Conservation (phyloP, 345 rosid genomes). For the Hibiscus mutabilis region DNA sequence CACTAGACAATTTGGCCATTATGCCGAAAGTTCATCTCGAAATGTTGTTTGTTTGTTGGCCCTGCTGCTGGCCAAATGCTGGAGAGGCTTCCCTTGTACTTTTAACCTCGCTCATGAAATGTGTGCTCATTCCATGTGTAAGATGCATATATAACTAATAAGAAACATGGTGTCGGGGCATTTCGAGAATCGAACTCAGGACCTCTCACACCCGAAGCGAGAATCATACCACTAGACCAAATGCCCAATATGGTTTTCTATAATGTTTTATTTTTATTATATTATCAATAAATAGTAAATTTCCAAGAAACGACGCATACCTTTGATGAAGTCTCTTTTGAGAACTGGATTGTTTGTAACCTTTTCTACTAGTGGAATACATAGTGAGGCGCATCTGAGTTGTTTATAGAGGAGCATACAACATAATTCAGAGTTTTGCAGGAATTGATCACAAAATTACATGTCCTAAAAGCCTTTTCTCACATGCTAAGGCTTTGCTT, state of each 20-base stretch:
- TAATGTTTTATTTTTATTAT: no score
- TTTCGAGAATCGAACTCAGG: conserved; percentile 63
- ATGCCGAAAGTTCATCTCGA: background rate
- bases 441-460: no score
- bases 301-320: no score
- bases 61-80: background rate
- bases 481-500: conserved; percentile 22
- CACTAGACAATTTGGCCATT: background rate
- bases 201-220: conserved; percentile 85
- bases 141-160: background rate
- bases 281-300: no score
- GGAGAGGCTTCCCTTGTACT: background rate
- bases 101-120: background rate
- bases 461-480: conserved; percentile 18
- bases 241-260: conserved; percentile 22
- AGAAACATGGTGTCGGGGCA: conserved; percentile 25
- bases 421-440: no score
- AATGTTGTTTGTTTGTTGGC: background rate
- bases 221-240: conserved; percentile 86
- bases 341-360: no score
- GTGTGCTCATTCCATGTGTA: background rate
- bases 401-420: no score
- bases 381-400: no score
- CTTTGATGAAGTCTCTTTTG: no score
- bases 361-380: no score